phyloP scores from a whole-genome alignment of 208 protist genomes.

The Trypanosoma avium region DNA sequence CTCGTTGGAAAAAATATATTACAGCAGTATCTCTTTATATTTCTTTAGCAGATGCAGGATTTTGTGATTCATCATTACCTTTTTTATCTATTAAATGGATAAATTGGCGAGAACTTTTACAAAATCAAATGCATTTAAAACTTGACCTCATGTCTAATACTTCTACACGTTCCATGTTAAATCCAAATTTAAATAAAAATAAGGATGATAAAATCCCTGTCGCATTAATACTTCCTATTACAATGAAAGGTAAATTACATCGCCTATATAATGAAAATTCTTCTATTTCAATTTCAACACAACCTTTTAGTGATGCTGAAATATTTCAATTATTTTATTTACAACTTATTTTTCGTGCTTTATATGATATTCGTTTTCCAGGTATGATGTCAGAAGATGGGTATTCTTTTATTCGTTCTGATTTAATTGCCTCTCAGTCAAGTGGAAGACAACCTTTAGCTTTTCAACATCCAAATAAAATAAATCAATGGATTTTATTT shows the following conservation, averaged over 20 bases:
- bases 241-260: constrained; percentile 31
- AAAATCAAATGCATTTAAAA: constrained; percentile 26
- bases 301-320: constrained; percentile 78
- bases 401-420: constrained; percentile 37
- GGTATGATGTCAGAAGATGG: constrained; percentile 21
- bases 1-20: constrained; percentile 55
- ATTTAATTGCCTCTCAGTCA: constrained; percentile 43
- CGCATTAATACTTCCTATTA: constrained; percentile 25
- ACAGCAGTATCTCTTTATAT: constrained; percentile 55
- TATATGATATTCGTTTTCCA: constrained; percentile 72
- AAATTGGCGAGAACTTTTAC: constrained; percentile 24
- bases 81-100: constrained; percentile 53
- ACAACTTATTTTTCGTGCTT: constrained; percentile 78
- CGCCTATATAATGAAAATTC: background rate
- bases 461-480: constrained; percentile 52
- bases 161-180: constrained; percentile 3
- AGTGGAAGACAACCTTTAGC: constrained; percentile 43
- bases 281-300: constrained; percentile 37
- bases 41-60: constrained; percentile 43
- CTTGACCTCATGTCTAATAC: constrained; percentile 36
- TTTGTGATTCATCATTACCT: constrained; percentile 47
- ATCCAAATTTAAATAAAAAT: background rate
- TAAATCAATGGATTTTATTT: constrained; percentile 55
- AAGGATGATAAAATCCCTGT: constrained; percentile 23
- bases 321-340: constrained; percentile 87